Evolutionary conservation across 345 rosid genomes (phyloP).

Genomic region (Draba incana): DNA sequence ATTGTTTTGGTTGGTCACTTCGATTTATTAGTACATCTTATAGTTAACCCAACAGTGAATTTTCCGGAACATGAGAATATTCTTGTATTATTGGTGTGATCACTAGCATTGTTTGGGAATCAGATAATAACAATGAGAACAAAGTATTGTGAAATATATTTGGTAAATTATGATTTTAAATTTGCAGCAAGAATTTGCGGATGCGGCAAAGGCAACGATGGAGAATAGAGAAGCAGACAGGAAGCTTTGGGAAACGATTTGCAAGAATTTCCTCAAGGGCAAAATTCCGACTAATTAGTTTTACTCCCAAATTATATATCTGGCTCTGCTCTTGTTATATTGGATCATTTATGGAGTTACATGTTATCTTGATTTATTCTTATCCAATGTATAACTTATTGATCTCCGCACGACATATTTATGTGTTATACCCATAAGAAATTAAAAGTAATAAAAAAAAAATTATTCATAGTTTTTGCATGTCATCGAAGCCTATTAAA

Average conservation of each 20-base stretch:
- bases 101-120: background rate
- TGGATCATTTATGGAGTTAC: conserved; percentile 7
- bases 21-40: background rate
- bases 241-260: conserved; percentile 37
- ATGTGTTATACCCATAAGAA: conserved; percentile 1
- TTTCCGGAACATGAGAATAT: conserved; percentile 1
- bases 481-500: no score
- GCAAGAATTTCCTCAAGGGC: conserved; percentile 47
- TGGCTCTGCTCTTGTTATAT: conserved; percentile 1
- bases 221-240: conserved; percentile 39
- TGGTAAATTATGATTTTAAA: conserved; percentile 6
- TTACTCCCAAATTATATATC: conserved; percentile 1
- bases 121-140: conserved; percentile 2
- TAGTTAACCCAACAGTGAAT: no score
- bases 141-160: background rate
- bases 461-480: no score
- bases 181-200: conserved; percentile 42
- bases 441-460: background rate
- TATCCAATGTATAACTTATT: conserved; percentile 7
- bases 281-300: conserved; percentile 34
- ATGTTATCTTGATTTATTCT: background rate
- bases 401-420: background rate
- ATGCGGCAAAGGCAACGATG: conserved; percentile 42
- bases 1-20: background rate
- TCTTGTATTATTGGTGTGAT: background rate